phyloP scores from a whole-genome alignment of 192 early-diverging fungal species.

The Podila clonocystis region DNA sequence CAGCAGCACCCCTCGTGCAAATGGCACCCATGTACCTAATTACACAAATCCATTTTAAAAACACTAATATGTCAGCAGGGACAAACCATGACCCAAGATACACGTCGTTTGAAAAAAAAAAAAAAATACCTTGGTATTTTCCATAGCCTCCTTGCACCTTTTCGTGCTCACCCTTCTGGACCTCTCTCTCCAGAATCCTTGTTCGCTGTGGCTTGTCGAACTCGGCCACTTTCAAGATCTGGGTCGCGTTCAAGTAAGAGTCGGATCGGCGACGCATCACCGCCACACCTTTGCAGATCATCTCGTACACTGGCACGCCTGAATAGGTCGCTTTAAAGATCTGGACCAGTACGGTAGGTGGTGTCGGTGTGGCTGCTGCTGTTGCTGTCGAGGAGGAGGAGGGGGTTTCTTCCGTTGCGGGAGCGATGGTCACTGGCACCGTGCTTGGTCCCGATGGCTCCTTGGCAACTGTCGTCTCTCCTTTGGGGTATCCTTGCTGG shows the following conservation, averaged over 20 bases:
- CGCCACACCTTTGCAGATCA: conserved; percentile 79
- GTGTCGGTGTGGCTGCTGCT: conserved; percentile 2
- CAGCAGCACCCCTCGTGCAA: conserved; percentile 79
- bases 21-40: conserved; percentile 83
- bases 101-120: too few relatives aligned
- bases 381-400: neutral
- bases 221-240: conserved; percentile 96
- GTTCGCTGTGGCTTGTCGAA: conserved; percentile 94
- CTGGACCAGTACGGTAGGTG: conserved; percentile 24
- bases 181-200: conserved; percentile 92
- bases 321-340: conserved; percentile 94
- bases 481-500: conserved; percentile 6
- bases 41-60: neutral
- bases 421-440: neutral
- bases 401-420: conserved; percentile 2
- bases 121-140: conserved; percentile 91
- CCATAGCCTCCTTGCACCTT: conserved; percentile 99
- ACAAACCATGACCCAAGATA: too few relatives aligned
- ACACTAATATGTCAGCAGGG: neutral
- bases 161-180: conserved; percentile 88
- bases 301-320: conserved; percentile 95
- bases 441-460: neutral
- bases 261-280: conserved; percentile 88
- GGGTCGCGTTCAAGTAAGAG: conserved; percentile 96
- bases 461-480: neutral